Evolutionary conservation across 805 yeast genomes (phyloP), one percentile per base, ranked within the genome.

Genomic region (Pichia heedii): DNA sequence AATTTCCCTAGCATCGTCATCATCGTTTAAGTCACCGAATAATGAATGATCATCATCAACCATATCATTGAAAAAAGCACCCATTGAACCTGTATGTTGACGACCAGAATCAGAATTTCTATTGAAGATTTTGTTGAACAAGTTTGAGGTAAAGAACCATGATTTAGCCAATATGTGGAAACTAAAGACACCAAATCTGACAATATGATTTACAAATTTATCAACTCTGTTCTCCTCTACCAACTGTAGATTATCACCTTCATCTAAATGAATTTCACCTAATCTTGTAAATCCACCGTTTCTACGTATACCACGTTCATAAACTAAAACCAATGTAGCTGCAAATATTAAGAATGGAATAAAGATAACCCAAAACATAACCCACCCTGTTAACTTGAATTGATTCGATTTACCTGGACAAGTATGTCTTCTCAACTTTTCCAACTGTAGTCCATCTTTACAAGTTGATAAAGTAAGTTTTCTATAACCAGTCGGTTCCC

Each of bases 401-500:
- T 73, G 67, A 52, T 86, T 81, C 11, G 65, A 61, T 48, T 80
- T 79, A 54, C 97, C 97, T 5, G 97, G 97, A 61, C 98, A 93
- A 8, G 97, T 76, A 43, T 66, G 71, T 3, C 83, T 70, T 18
- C 66, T 71, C 60, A 79, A 74, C 33, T 73, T 69, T 56, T 85
- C 97, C 41, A 85, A 72, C 45, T 72, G 69, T 43, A 76, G 62
- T 4, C 97, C 97, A 20, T 87, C 94, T 36, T 67, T 71, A 67
- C 98, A 93, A 0, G 96, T 85, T 12, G 93, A 81, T 44, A 84
- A 59, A 1, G 96, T 93, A 22, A 89, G 74, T 54, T 77, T 79
- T 59, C 98, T 77, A 62, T 93, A 93, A 1, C 97, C 98, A 1
- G 97, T 88, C 15, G 96, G 87, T 51, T 81, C 81, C 70, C 79